These are phyloP conservation scores for Hordeum pubiflorum DNA, from an alignment of 202 grass and related monocot species.

Conservation along the genomic window DNA sequence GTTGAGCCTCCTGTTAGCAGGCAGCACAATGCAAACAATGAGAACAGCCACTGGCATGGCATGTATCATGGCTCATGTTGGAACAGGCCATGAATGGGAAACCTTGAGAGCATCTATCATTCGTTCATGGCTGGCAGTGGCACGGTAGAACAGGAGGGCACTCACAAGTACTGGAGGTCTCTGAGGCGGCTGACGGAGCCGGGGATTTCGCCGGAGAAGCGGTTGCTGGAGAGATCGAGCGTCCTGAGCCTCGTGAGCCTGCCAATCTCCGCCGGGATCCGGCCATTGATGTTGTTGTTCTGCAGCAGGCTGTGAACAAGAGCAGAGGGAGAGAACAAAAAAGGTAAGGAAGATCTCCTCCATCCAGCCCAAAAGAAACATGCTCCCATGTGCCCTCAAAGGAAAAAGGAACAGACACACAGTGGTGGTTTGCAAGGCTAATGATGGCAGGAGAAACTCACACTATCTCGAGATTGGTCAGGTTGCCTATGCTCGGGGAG, in stretches of 20 bases:
- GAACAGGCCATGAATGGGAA: slow-evolving; percentile 12
- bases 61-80: neutral
- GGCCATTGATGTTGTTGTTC: slow-evolving; percentile 85
- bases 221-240: slow-evolving; percentile 91
- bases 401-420: neutral
- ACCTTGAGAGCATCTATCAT: neutral
- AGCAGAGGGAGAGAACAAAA: neutral
- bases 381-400: neutral
- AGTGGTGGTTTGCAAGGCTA: neutral
- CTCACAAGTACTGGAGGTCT: slow-evolving; percentile 87
- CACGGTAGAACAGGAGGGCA: slow-evolving; percentile 19
- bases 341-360: slow-evolving; percentile 16
- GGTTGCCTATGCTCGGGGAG: slow-evolving; percentile 87
- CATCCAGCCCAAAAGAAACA: slow-evolving; percentile 1
- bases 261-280: slow-evolving; percentile 76
- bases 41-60: neutral
- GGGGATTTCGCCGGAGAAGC: slow-evolving; percentile 70
- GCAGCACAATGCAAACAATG: slow-evolving; percentile 30
- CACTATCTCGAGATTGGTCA: slow-evolving; percentile 91
- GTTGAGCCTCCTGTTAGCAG: slow-evolving; percentile 81
- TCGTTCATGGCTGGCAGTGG: neutral
- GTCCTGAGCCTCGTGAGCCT: slow-evolving; percentile 75
- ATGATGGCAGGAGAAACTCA: slow-evolving; percentile 41
- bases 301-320: slow-evolving; percentile 62
- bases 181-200: slow-evolving; percentile 56